Evolutionary conservation across 2,329 filamentous ascomycete species (phyloP), one percentile per base, ranked within the genome.

Genomic region (Fusarium caatingaense): DNA sequence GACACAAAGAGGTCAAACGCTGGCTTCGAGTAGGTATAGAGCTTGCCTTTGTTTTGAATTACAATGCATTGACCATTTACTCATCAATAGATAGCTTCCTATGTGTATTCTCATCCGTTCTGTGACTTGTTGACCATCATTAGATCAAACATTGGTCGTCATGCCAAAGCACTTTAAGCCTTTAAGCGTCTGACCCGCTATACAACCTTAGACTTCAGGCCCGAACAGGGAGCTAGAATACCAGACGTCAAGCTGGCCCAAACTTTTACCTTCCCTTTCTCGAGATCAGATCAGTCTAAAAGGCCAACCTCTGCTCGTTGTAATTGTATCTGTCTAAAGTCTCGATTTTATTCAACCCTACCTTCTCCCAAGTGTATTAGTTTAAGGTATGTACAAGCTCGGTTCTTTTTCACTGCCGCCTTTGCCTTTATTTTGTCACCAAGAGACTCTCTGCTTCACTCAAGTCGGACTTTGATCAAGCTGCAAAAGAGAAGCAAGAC

Each of bases 131-230:
- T 16, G 37, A 16, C 15, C 13, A n/a, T 27, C 28, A 21, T 32
- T 40, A 25, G 51, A 18, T 28, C 45, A 59, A 41, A 46, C 41
- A 40, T 9, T 13, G 28, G 47, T 30, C 27, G 42, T 48, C 47
- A 51, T 46, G 27, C 28, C 42, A 55, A 32, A 9, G 44, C 25
- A 34, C 27, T 48, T 27, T 30, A 28, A 44, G 41, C 32, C 37
- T 27, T n/a, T 53, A 42, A 53, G 34, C 49, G 23, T 64, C 45
- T 23, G 20, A 53, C 56, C 66, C 50, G 51, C 60, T 50, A 42
- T 72, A 64, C 60, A 74, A 77, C 78, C 76, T 79, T 74, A 80
- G 72, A 78, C 73, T 76, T 79, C 76, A 79, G 78, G 78, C 78
- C 68, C 61, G 67, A 73, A 76, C 60, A 54, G 56, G 59, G 27